Evolutionary conservation across 495 filamentous ascomycete species (phyloP).

Genomic region (Hypoxylon cercidicola): DNA sequence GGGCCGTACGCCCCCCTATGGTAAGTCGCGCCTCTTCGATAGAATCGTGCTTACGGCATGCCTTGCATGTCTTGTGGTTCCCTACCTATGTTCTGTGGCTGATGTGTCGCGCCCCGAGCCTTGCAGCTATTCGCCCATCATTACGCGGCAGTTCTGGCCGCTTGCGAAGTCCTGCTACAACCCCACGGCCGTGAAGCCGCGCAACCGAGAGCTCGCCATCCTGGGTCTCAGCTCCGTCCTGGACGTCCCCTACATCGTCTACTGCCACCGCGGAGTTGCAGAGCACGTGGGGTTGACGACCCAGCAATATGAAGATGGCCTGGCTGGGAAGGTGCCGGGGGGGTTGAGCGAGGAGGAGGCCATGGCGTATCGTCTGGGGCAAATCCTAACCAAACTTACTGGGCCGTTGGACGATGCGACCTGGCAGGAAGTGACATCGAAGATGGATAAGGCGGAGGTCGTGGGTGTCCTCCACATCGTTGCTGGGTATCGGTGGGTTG

Average conservation of each 20-base stretch:
- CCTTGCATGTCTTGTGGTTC: too few species aligned
- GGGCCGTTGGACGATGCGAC: slow-evolving; percentile 17
- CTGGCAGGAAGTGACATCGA: slow-evolving; percentile 5
- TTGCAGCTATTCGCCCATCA: neutral
- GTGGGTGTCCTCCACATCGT: slow-evolving; percentile 13
- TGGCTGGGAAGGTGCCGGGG: slow-evolving; percentile 12
- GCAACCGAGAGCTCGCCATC: slow-evolving; percentile 25
- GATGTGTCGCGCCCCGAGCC: too few species aligned
- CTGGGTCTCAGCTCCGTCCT: slow-evolving; percentile 16
- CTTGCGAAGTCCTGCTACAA: slow-evolving; percentile 2
- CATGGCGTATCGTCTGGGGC: slow-evolving; percentile 16
- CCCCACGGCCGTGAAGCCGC: slow-evolving; percentile 18
- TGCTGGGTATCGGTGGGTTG: slow-evolving; percentile 21
- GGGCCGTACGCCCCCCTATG: neutral
- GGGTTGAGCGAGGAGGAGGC: slow-evolving; percentile 19
- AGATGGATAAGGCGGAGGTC: slow-evolving; percentile 17
- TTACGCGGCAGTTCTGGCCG: slow-evolving; percentile 1
- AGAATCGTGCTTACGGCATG: neutral
- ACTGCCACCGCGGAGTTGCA: slow-evolving; percentile 5
- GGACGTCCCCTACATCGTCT: slow-evolving; percentile 13
- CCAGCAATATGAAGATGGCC: slow-evolving; percentile 8
- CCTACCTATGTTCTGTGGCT: too few species aligned
- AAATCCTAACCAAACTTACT: slow-evolving; percentile 2
- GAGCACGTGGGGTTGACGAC: neutral
- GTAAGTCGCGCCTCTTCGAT: neutral